A percentile compares a stretch with the other conserved stretches of the same genome.
phyloP scores from a whole-genome alignment of 1,284 basidiomycete species.

The Hymenochaete sp. region DNA sequence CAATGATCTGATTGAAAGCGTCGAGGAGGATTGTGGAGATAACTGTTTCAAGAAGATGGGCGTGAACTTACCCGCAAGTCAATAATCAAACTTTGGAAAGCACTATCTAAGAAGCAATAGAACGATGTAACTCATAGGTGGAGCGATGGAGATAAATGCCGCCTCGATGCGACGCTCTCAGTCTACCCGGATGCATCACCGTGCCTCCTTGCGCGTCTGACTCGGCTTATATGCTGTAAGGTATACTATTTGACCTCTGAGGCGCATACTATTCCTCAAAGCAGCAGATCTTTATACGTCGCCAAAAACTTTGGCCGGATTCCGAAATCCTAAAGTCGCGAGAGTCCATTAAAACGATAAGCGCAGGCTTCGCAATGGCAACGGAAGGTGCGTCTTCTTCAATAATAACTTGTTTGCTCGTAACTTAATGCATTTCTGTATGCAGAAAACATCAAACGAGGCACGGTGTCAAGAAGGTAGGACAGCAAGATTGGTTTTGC shows the following conservation, averaged over 20 bases:
- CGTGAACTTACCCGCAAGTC: not conserved
- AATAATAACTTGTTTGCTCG: not conserved
- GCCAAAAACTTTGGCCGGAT: no score
- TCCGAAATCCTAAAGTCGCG: no score
- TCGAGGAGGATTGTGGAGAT: not conserved
- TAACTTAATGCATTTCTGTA: not conserved
- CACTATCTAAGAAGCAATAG: not conserved
- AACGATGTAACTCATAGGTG: not conserved
- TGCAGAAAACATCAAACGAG: not conserved
- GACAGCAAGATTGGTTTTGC: no score
- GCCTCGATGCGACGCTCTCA: not conserved
- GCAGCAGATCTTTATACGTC: no score
- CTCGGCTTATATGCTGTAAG: not conserved
- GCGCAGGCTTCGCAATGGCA: not conserved
- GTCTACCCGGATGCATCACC: constrained; percentile 11
- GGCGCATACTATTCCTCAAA: no score
- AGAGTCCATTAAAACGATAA: not conserved
- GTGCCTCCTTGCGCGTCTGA: constrained; percentile 3
- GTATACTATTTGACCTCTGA: no score
- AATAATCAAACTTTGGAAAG: not conserved
- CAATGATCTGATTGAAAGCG: not conserved
- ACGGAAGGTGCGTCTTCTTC: not conserved
- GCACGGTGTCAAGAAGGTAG: not conserved
- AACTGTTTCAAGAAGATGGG: not conserved
- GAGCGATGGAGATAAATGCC: not conserved